phyloP scores from a whole-genome alignment of 2,329 filamentous ascomycete species.

The Xylaria sp. region DNA sequence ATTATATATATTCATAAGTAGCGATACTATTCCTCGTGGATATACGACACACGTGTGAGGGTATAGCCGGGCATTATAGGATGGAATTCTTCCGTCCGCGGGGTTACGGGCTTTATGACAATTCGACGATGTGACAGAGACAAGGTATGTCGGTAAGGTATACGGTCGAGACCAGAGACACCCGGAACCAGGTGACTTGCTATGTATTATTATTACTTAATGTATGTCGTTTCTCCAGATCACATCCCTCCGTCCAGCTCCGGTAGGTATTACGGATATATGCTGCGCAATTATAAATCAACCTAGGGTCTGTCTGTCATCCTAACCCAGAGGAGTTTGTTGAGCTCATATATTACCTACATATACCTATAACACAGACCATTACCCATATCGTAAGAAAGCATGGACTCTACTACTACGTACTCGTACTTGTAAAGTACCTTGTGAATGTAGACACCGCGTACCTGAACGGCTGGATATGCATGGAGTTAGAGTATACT shows the following conservation, averaged over 20 bases:
- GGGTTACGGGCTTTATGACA: not conserved
- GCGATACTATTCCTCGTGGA: not conserved
- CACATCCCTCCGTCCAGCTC: not conserved
- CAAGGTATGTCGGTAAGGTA: not conserved
- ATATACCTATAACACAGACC: not conserved
- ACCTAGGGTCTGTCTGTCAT: not conserved
- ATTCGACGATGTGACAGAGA: not conserved
- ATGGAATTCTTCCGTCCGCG: not conserved
- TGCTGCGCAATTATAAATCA: too few species aligned
- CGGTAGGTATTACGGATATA: too few species aligned
- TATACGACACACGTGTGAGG: not conserved
- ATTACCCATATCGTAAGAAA: too few species aligned
- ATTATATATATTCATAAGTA: not conserved
- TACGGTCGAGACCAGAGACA: not conserved
- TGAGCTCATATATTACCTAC: not conserved
- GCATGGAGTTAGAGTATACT: not conserved
- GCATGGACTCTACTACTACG: too few species aligned
- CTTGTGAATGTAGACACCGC: too few species aligned
- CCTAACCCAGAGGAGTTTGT: not conserved
- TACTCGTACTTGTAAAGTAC: too few species aligned
- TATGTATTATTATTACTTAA: not conserved
- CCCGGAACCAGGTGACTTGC: not conserved
- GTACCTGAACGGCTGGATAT: too few species aligned
- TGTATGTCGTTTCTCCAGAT: not conserved
- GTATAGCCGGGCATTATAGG: not conserved